These are phyloP conservation scores for Kazachstania taianensis DNA, from an alignment of 805 yeast genomes.

Conservation along the genomic window DNA sequence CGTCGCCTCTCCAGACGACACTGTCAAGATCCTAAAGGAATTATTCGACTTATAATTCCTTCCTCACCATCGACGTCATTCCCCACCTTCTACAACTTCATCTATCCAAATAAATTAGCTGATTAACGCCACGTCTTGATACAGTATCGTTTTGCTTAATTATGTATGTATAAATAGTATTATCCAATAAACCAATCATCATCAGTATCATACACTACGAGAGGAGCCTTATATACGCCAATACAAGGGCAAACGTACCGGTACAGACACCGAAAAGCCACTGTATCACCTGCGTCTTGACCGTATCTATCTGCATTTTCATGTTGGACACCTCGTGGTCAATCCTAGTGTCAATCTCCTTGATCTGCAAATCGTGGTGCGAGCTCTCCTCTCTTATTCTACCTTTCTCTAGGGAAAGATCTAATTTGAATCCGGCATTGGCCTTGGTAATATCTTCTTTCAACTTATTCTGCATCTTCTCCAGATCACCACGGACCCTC, in stretches of 20 bases:
- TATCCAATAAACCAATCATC: too few species aligned
- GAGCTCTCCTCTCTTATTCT: conserved; percentile 90
- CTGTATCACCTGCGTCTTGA: conserved; percentile 93
- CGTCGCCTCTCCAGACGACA: conserved; percentile 81
- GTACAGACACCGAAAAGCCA: conserved; percentile 98
- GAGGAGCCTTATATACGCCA: conserved; percentile 81
- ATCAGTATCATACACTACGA: conserved; percentile 35
- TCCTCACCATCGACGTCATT: too few species aligned
- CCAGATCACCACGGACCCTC: conserved; percentile 70
- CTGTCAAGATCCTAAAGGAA: conserved; percentile 76
- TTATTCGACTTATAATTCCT: conserved; percentile 38
- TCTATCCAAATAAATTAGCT: too few species aligned
- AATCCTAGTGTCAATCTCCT: conserved; percentile 88
- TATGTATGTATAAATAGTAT: too few species aligned
- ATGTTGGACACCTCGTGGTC: conserved; percentile 93
- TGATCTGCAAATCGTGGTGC: conserved; percentile 83
- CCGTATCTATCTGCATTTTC: conserved; percentile 90
- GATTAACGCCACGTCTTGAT: too few species aligned
- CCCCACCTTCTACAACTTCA: too few species aligned
- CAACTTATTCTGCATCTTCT: conserved; percentile 71
- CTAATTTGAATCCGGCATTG: conserved; percentile 82
- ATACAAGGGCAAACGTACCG: conserved; percentile 89
- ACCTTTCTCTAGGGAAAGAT: conserved; percentile 88
- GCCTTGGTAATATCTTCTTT: conserved; percentile 87
- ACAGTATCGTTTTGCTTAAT: too few species aligned